These are phyloP conservation scores for Thamnidium elegans DNA, from an alignment of 192 early-diverging fungal species.

Conservation along the genomic window DNA sequence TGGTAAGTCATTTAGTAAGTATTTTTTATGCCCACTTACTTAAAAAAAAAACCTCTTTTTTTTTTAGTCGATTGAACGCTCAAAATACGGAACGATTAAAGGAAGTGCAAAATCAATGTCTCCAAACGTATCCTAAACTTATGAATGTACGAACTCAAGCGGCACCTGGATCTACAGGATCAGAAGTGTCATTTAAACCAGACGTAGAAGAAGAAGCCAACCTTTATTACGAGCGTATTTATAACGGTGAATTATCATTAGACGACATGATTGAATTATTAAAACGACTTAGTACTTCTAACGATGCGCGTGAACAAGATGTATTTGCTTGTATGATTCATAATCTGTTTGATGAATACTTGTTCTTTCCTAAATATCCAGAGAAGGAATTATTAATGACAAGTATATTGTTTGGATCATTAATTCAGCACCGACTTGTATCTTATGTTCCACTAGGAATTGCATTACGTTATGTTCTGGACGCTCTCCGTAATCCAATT, in stretches of 20 bases:
- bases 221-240: conserved; percentile 71
- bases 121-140: conserved; percentile 52
- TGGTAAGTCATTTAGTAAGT: conserved; percentile 28
- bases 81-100: conserved; percentile 60
- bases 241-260: conserved; percentile 74
- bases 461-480: conserved; percentile 84
- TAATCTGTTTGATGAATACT: conserved; percentile 93
- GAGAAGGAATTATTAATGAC: conserved; percentile 88
- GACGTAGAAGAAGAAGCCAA: conserved; percentile 76
- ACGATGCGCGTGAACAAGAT: conserved; percentile 70
- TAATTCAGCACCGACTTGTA: conserved; percentile 88
- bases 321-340: conserved; percentile 88
- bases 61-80: conserved; percentile 50
- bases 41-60: background rate
- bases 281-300: conserved; percentile 73
- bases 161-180: conserved; percentile 42
- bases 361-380: conserved; percentile 91
- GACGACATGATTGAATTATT: conserved; percentile 81
- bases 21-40: background rate
- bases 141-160: conserved; percentile 39
- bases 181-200: conserved; percentile 53
- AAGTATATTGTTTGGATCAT: conserved; percentile 81
- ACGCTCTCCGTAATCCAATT: conserved; percentile 75
- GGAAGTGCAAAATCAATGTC: conserved; percentile 52
- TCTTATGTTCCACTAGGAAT: conserved; percentile 72